Evolutionary conservation across 202 grass and related monocot species (phyloP), one percentile per base, ranked within the genome.

Genomic region (Schoenoplectus triqueter): DNA sequence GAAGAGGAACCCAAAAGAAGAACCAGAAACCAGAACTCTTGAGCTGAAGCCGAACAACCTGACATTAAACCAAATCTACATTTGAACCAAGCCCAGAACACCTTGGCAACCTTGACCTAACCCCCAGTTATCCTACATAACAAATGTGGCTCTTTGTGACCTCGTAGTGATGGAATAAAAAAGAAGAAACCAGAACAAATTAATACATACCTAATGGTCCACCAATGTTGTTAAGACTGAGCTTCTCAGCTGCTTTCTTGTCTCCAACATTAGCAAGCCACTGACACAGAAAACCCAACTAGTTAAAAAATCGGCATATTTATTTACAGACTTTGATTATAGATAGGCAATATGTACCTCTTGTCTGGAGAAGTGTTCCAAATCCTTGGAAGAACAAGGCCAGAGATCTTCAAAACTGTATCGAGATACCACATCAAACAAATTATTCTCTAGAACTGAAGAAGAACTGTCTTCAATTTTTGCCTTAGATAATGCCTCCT

Each of bases 331-430:
- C 85, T 8, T 85, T 80, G 51, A 51, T 85, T 18, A 55, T n/a
- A 64, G 4, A 48, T 85, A 18, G 69, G 64, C 5, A 69, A 81
- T 20, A 14, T 57, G 20, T 17, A 98, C 95, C 95, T 98, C 91
- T 82, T 98, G 92, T 78, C 91, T 86, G 2, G 88, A 90, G 80
- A 98, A 86, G 90, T 98, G 91, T 93, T 95, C 95, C 85, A 98
- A 70, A 92, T 98, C 95, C 90, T 95, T 95, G 82, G 90, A 91
- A 84, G 92, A 95, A 78, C 95, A 98, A 85, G 95, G 95, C 93
- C 89, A 95, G 78, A 98, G 91, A 92, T 98, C 91, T 90, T 89
- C 85, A 86, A 89, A 98, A 73, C 87, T 98, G n/a, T 95, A 98
- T 60, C 90, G 89, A 84, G 91, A 92, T 86, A 98, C 88, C 19